Base-by-base conservation (phyloP, 805 yeast genomes). In the Teunomyces panamensis region DNA sequence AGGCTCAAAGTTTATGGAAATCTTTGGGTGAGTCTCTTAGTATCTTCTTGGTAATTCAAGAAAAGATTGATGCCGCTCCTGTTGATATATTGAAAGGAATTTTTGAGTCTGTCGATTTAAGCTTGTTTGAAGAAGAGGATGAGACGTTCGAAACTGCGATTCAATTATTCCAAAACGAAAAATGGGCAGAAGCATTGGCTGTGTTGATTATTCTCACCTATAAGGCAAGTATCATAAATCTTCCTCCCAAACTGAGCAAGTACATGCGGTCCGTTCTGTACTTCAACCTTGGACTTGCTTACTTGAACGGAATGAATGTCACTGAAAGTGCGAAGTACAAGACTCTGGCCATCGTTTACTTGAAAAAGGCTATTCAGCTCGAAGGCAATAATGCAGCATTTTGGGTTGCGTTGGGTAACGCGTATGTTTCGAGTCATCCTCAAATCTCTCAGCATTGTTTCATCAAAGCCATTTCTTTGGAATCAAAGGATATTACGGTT, bases 371-470 rank as follows among this genome's bases (percentile, higher is more conserved):
- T 0, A 81, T 91, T 46, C 82, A 78, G 47, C 67, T 82, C 7
- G 97, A 92, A 62, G 76, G 84, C 4, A 79, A 77, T 48, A 87
- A 85, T 52, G 72, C 85, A 1, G 82, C 78, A 14, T 82, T 82
- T 49, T 94, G 99, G 99, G 73, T 80, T 45, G 84, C 87, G 0
- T 71, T 92, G 27, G 99, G 98, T 10, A 77, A 85, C 48, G 86
- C 90, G 0, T 80, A 89, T 6, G 75, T 84, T 46, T 68, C 80
- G 3, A 65, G 73, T 3, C 86, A 82, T 53, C 84, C 92, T 0
- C 77, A 79, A 42, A 86, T 89, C 5, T 74, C 97, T 0, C 99
- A 94, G 65, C 99, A 94, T 67, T 89, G 97, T 63, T 89, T 87
- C 57, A 87, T 94, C 56, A 85, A 88, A 52, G 91, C 97, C 0